Conservation (phyloP, 805 yeast genomes). For the Teunomyces atbi region DNA sequence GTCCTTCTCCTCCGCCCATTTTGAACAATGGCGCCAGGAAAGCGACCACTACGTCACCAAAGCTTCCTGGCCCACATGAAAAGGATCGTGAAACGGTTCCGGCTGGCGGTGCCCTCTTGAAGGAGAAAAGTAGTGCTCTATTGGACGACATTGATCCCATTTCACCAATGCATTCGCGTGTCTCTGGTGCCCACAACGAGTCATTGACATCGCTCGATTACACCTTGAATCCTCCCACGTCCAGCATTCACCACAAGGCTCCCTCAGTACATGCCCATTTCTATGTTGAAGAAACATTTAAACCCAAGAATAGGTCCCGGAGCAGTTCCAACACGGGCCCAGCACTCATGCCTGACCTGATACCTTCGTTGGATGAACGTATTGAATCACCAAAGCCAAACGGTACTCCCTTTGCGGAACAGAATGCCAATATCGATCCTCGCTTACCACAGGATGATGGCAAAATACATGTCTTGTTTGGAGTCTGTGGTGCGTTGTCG, state of each 20-base stretch:
- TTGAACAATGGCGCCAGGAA: slow-evolving; percentile 26
- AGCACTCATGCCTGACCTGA: not conserved
- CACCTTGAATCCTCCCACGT: slow-evolving; percentile 28
- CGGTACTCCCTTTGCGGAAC: slow-evolving; percentile 24
- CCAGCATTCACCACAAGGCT: slow-evolving; percentile 45
- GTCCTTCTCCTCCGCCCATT: slow-evolving; percentile 77
- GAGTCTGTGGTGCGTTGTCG: slow-evolving; percentile 58
- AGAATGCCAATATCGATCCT: slow-evolving; percentile 55
- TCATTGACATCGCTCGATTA: slow-evolving; percentile 18
- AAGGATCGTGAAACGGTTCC: slow-evolving; percentile 32
- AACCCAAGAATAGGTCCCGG: slow-evolving; percentile 41
- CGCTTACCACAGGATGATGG: slow-evolving; percentile 62
- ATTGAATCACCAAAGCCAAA: not conserved
- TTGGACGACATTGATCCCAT: not conserved
- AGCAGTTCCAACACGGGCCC: slow-evolving; percentile 37
- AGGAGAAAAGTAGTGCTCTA: slow-evolving; percentile 12
- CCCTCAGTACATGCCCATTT: slow-evolving; percentile 80
- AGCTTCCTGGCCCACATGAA: slow-evolving; percentile 1
- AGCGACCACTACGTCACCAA: not conserved
- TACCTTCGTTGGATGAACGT: not conserved
- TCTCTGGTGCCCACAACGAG: not conserved
- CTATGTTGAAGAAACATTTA: slow-evolving; percentile 64
- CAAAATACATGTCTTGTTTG: slow-evolving; percentile 53
- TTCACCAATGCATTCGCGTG: not conserved
- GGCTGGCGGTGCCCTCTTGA: slow-evolving; percentile 47